Evolutionary conservation across 495 filamentous ascomycete species (phyloP).

Genomic region (Cudoniella acicularis): DNA sequence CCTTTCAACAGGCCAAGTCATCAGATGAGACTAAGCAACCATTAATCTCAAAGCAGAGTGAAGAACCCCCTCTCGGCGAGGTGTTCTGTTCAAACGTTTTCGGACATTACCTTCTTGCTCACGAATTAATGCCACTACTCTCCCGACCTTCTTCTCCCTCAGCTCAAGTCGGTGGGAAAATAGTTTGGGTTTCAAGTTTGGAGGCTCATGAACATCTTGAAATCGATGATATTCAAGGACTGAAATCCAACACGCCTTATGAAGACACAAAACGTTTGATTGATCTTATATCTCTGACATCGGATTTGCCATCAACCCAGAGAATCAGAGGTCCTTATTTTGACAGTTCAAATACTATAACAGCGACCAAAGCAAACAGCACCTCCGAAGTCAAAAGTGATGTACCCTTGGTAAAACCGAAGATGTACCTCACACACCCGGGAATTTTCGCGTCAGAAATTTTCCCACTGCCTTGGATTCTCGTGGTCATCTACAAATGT

Average conservation of each 20-base stretch:
- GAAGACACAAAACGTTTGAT: slow-evolving; percentile 83
- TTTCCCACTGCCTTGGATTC: slow-evolving; percentile 61
- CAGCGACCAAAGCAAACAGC: slow-evolving; percentile 6
- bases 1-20: neutral
- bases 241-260: slow-evolving; percentile 61
- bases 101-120: slow-evolving; percentile 88
- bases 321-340: slow-evolving; percentile 48
- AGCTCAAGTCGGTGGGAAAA: slow-evolving; percentile 41
- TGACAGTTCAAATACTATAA: slow-evolving; percentile 21
- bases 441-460: slow-evolving; percentile 82
- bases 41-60: slow-evolving; percentile 12
- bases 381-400: slow-evolving; percentile 17
- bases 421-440: slow-evolving; percentile 72
- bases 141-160: slow-evolving; percentile 32
- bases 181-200: slow-evolving; percentile 83
- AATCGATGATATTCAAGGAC: slow-evolving; percentile 71
- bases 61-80: slow-evolving; percentile 62
- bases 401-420: slow-evolving; percentile 17
- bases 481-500: slow-evolving; percentile 59
- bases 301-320: slow-evolving; percentile 58
- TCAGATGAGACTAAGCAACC: slow-evolving; percentile 13
- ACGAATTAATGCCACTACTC: slow-evolving; percentile 72
- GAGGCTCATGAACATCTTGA: slow-evolving; percentile 62
- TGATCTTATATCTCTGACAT: slow-evolving; percentile 76
- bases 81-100: slow-evolving; percentile 92